These are phyloP conservation scores for Cadophora malorum DNA, from an alignment of 2,329 filamentous ascomycete genomes.

Conservation along the genomic window DNA sequence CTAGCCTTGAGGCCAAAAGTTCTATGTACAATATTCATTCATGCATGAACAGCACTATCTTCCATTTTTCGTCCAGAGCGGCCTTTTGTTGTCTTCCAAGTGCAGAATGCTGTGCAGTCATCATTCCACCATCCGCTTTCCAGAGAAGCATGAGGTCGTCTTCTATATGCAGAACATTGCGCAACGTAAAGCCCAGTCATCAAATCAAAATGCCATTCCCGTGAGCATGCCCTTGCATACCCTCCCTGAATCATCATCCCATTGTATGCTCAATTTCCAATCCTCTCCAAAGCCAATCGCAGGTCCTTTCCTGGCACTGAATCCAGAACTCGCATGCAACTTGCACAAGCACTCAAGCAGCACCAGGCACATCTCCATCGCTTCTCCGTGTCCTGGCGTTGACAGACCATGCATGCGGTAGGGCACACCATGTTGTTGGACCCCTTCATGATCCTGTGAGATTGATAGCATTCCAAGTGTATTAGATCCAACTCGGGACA, in stretches of 20 bases:
- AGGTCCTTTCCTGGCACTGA: conserved; percentile 41
- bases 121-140: no score
- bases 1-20: conserved; percentile 3
- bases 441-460: conserved; percentile 42
- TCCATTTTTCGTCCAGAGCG: conserved; percentile 2
- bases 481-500: conserved; percentile 34
- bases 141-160: not conserved
- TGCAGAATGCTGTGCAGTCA: no score
- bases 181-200: conserved; percentile 6
- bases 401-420: conserved; percentile 45
- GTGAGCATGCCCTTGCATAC: not conserved
- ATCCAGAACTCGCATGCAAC: conserved; percentile 41
- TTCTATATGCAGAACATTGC: conserved; percentile 4
- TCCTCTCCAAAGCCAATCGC: conserved; percentile 34
- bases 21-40: conserved; percentile 6
- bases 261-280: conserved; percentile 26
- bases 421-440: conserved; percentile 42
- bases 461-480: conserved; percentile 44
- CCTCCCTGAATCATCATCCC: not conserved
- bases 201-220: conserved; percentile 2
- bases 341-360: conserved; percentile 43
- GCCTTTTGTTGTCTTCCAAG: no score
- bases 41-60: conserved; percentile 1
- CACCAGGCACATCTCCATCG: conserved; percentile 46
- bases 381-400: conserved; percentile 39